Percentiles rank a stretch among this genome's conserved stretches.
Conservation (phyloP, 768 basidiomycete species). For the Lentinula aciculospora region DNA sequence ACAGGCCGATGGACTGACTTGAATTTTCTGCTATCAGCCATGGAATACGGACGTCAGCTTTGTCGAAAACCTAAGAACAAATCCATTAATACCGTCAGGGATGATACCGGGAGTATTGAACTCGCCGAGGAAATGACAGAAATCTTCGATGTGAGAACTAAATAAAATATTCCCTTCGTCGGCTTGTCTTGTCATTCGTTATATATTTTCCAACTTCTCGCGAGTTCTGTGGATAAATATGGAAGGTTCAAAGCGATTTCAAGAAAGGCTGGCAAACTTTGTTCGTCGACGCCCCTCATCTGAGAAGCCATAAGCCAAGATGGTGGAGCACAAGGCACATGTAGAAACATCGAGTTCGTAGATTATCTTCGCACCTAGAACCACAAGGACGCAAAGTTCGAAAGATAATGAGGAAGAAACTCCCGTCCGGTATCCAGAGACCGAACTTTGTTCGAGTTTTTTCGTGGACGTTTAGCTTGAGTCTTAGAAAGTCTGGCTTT, state of each 20-base stretch:
- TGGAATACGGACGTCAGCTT: no score
- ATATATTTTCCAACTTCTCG: background rate
- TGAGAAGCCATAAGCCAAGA: background rate
- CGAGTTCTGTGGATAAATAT: background rate
- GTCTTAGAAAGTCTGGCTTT: background rate
- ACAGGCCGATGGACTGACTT: background rate
- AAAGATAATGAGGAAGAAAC: background rate
- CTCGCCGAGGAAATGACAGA: background rate
- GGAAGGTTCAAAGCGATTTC: slow-evolving; percentile 3
- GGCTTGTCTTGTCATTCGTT: background rate
- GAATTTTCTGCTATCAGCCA: no score
- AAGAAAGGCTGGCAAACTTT: background rate
- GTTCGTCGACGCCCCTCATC: background rate
- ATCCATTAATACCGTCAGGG: background rate
- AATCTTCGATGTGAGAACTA: background rate
- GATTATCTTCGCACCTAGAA: background rate
- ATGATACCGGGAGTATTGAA: background rate
- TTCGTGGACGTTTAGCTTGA: slow-evolving; percentile 1
- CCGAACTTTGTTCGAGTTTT: background rate
- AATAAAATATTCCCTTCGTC: background rate
- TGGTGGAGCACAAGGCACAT: background rate
- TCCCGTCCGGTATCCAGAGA: background rate
- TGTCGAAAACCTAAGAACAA: background rate
- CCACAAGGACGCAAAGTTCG: no score
- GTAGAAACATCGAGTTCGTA: background rate